A percentile compares a stretch with the other conserved stretches of the same genome.
These are phyloP conservation scores for Diaporthe eres DNA, from an alignment of 2,329 filamentous ascomycete species.

Conservation along the genomic window DNA sequence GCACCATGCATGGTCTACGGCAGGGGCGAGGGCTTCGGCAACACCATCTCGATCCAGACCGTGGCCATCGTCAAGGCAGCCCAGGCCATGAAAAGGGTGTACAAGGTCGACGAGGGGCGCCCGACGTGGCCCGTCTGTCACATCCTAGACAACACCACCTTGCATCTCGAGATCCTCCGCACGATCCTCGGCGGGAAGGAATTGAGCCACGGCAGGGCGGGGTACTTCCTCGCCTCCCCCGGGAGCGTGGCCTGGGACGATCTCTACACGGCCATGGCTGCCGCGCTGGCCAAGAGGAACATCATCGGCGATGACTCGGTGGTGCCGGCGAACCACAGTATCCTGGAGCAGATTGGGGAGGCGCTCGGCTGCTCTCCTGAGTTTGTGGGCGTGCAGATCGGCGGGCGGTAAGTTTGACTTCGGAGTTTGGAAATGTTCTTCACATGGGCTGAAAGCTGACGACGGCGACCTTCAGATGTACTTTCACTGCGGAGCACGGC, in stretches of 20 bases:
- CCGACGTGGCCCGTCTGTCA: conserved; percentile 68
- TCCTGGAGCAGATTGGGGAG: conserved; percentile 57
- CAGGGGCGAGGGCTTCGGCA: conserved; percentile 63
- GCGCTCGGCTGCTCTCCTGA: conserved; percentile 53
- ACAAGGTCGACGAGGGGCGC: conserved; percentile 55
- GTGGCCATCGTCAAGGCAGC: conserved; percentile 63
- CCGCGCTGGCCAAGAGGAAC: conserved; percentile 55
- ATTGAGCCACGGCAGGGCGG: conserved; percentile 57
- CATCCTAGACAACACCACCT: conserved; percentile 59
- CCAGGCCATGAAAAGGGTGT: conserved; percentile 55
- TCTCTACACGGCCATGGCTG: conserved; percentile 62
- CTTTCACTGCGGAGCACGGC: conserved; percentile 58
- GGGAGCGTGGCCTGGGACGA: conserved; percentile 66
- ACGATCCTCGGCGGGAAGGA: conserved; percentile 57
- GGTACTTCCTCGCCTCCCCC: conserved; percentile 65
- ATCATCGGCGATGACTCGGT: conserved; percentile 56
- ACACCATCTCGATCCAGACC: conserved; percentile 65
- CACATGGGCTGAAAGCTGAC: conserved; percentile 9
- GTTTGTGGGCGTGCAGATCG: conserved; percentile 57
- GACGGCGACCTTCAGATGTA: conserved; percentile 52
- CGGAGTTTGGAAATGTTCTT: background rate
- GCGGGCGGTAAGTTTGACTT: conserved; percentile 56
- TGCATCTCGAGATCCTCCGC: conserved; percentile 62
- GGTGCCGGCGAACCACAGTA: conserved; percentile 51
- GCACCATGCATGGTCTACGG: conserved; percentile 67